These are phyloP conservation scores for Taxawa tesnikishii DNA, from an alignment of 2,329 filamentous ascomycete genomes.

Conservation along the genomic window DNA sequence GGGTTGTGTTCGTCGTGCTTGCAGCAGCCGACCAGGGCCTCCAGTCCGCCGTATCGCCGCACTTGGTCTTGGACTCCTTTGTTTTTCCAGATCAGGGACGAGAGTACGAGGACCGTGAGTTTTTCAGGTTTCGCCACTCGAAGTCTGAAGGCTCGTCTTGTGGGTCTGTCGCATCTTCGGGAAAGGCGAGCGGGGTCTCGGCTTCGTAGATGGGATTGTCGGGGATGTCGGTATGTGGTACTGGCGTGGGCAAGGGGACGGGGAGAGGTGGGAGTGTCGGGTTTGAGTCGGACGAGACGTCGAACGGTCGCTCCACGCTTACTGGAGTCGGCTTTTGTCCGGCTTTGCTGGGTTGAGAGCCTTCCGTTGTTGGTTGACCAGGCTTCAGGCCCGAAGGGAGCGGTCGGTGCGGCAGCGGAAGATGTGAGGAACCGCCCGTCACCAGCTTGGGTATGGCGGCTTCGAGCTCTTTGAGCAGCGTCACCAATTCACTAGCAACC, in stretches of 20 bases:
- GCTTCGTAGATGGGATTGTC: constrained; percentile 25
- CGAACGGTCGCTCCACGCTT: constrained; percentile 55
- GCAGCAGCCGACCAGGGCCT: constrained; percentile 79
- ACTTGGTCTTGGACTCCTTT: constrained; percentile 79
- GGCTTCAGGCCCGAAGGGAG: neutral
- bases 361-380: neutral
- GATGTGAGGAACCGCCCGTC: constrained; percentile 25
- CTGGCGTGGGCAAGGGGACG: constrained; percentile 19
- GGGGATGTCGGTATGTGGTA: constrained; percentile 7
- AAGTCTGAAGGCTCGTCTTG: constrained; percentile 54
- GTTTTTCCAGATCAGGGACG: constrained; percentile 78
- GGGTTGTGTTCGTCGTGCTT: constrained; percentile 87
- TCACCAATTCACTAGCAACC: constrained; percentile 76
- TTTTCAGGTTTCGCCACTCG: constrained; percentile 81
- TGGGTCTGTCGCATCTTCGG: constrained; percentile 34
- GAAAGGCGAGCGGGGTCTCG: constrained; percentile 25
- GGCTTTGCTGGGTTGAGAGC: too few species aligned
- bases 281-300: constrained; percentile 21
- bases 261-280: constrained; percentile 26
- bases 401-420: constrained; percentile 4
- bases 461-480: constrained; percentile 76
- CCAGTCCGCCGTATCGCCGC: constrained; percentile 71
- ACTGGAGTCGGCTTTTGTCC: constrained; percentile 17
- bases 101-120: constrained; percentile 80
- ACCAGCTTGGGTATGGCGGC: constrained; percentile 70